Percentiles rank a stretch among this genome's conserved stretches.
phyloP scores from a whole-genome alignment of 495 filamentous ascomycete species.

The Pyrenula massariospora region DNA sequence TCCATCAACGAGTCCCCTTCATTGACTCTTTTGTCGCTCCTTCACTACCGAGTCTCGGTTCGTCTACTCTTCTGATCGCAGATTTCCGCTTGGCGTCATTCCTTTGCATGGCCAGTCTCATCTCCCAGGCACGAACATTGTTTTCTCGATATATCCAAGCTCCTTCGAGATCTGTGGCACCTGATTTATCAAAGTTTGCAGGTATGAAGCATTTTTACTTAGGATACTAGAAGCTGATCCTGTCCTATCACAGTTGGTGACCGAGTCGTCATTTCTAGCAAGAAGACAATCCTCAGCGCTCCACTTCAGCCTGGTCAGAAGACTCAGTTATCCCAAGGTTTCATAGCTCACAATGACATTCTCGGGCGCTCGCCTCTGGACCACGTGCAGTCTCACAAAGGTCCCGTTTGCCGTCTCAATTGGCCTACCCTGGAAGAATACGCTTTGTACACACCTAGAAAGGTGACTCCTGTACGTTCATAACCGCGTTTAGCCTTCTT shows the following conservation, averaged over 20 bases:
- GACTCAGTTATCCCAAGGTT: conserved; percentile 35
- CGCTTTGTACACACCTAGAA: conserved; percentile 45
- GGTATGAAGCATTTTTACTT: background rate
- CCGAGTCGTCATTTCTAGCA: conserved; percentile 39
- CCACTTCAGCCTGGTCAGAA: conserved; percentile 33
- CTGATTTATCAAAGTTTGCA: background rate
- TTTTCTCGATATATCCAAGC: background rate
- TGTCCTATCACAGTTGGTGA: conserved; percentile 38
- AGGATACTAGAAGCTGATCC: background rate
- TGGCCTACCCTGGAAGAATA: conserved; percentile 63
- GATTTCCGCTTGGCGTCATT: too few relatives aligned
- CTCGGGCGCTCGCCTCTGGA: conserved; percentile 51
- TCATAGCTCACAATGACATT: conserved; percentile 45
- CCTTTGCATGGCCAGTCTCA: background rate
- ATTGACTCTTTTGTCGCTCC: too few relatives aligned
- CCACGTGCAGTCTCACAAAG: conserved; percentile 37
- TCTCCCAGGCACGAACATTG: background rate
- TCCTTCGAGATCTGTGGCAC: background rate
- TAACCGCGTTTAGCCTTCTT: background rate
- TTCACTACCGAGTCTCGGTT: too few relatives aligned
- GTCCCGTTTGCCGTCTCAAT: conserved; percentile 39
- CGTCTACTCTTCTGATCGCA: too few relatives aligned
- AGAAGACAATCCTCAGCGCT: conserved; percentile 35
- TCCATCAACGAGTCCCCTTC: too few relatives aligned
- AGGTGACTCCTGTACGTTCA: conserved; percentile 58